Percentiles rank a stretch among this genome's conserved stretches.
Conservation (phyloP, 2,329 filamentous ascomycete genomes). For the Phyllosticta citriasiana region DNA sequence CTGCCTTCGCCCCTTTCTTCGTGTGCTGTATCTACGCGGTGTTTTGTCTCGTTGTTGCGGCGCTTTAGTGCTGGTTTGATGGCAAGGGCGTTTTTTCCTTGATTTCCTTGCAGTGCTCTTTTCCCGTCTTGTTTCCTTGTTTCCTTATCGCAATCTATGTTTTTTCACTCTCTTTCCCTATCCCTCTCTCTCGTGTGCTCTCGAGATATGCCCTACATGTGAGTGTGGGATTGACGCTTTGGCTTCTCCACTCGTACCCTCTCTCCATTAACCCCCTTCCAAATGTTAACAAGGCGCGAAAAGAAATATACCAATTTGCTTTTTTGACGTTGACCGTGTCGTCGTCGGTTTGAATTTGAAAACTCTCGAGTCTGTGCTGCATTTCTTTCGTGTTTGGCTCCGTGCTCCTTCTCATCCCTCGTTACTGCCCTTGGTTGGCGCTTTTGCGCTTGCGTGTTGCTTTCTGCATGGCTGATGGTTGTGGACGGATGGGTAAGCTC, state of each 20-base stretch:
- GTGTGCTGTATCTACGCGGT: slow-evolving; percentile 10
- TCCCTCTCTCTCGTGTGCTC: not conserved
- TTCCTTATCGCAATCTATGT: slow-evolving; percentile 1
- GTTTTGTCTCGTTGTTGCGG: slow-evolving; percentile 8
- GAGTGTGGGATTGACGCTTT: not conserved
- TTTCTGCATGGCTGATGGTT: no score
- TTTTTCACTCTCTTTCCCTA: slow-evolving; percentile 11
- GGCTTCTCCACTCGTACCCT: not conserved
- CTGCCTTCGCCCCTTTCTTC: slow-evolving; percentile 9
- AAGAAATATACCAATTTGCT: slow-evolving; percentile 35
- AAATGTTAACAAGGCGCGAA: slow-evolving; percentile 22
- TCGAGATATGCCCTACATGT: not conserved
- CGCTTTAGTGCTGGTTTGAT: slow-evolving; percentile 1
- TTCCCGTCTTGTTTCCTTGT: not conserved
- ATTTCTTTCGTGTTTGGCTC: no score
- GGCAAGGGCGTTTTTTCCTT: slow-evolving; percentile 10
- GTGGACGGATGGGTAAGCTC: no score
- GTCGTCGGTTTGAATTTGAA: no score
- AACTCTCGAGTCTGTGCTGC: no score
- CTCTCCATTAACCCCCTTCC: slow-evolving; percentile 2
- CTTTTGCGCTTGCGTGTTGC: no score
- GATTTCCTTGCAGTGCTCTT: no score
- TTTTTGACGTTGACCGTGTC: slow-evolving; percentile 3
- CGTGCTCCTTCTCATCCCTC: not conserved
- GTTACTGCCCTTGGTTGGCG: not conserved